Conservation (phyloP, 192 early-diverging fungal species). For the Linnemannia elongata region DNA sequence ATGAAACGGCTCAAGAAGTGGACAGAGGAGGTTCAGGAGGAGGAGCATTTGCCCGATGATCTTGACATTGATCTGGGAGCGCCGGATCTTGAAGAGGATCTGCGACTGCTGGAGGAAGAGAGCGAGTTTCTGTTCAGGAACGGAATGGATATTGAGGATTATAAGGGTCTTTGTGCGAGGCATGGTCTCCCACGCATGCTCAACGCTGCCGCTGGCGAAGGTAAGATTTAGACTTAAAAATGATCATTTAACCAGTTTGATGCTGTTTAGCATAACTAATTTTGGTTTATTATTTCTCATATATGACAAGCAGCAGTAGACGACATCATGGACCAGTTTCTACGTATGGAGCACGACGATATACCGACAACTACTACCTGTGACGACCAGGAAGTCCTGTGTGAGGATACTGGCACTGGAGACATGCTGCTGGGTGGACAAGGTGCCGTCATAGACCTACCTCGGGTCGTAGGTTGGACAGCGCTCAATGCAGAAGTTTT, state of each 20-base stretch:
- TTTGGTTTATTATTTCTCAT: not conserved
- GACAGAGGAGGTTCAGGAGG: not conserved
- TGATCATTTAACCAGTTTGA: not conserved
- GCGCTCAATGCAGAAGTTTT: not conserved
- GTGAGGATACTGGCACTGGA: not conserved
- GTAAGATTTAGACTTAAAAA: not conserved
- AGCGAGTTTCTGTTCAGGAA: slow-evolving; percentile 7
- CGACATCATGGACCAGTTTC: not conserved
- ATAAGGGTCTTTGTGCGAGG: not conserved
- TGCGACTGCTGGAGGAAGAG: slow-evolving; percentile 4
- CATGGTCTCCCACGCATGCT: not conserved
- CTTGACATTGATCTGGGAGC: not conserved
- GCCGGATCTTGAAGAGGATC: not conserved
- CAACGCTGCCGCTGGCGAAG: not conserved
- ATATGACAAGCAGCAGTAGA: not conserved
- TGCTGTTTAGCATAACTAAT: not conserved
- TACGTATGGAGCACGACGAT: not conserved
- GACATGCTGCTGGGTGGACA: not conserved
- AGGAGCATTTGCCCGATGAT: not conserved
- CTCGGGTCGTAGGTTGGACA: not conserved
- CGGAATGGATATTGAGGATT: not conserved
- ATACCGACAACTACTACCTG: not conserved
- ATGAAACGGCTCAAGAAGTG: slow-evolving; percentile 11
- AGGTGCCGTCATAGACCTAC: not conserved
- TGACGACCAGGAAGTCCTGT: not conserved